Conservation (phyloP, 176 grass and related monocot genomes). For the Oryza meyeriana region DNA sequence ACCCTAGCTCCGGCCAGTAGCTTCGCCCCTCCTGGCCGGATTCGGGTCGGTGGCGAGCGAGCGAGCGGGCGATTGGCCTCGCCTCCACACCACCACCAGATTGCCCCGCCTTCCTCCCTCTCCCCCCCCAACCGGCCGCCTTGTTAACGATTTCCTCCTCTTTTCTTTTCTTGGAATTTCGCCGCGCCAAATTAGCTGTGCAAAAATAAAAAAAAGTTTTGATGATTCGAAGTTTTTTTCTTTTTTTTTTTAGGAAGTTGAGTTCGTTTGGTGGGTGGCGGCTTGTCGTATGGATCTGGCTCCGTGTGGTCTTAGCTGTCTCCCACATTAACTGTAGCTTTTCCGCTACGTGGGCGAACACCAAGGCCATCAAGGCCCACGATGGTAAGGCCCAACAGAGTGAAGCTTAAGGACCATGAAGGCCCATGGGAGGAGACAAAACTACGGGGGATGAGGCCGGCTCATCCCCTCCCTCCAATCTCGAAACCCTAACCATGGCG, state of each 20-base stretch:
- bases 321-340: background rate
- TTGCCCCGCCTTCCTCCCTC: background rate
- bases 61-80: background rate
- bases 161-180: background rate
- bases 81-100: conserved; percentile 20
- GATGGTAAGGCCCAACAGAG: no score
- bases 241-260: background rate
- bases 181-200: background rate
- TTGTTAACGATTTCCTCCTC: background rate
- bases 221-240: background rate
- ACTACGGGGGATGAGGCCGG: background rate
- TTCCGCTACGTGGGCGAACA: background rate
- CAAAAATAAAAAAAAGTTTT: background rate
- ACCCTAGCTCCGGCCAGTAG: background rate
- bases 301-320: background rate
- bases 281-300: background rate
- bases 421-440: background rate
- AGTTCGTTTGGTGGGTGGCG: background rate
- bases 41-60: conserved; percentile 27
- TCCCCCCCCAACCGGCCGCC: background rate
- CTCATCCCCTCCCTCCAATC: no score
- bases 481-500: background rate
- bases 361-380: background rate
- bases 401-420: no score
- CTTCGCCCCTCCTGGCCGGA: background rate